Evolutionary conservation across 805 yeast genomes (phyloP), one percentile per base, ranked within the genome.

Genomic region (Teunomyces aglyptinius): DNA sequence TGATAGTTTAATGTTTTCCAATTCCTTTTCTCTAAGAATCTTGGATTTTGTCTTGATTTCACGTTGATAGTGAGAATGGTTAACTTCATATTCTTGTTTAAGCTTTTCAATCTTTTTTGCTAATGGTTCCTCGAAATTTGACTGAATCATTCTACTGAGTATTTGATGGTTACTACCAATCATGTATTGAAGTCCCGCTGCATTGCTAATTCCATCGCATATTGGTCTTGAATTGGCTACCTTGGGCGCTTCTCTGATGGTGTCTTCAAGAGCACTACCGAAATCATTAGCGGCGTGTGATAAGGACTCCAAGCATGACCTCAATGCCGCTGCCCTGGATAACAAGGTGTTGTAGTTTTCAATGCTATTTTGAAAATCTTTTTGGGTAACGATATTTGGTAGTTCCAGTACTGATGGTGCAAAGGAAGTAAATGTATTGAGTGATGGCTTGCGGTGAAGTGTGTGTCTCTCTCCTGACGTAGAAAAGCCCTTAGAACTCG

Each of bases 101-200:
- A 85, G 80, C 11, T 64, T 63, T 5, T 63, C 68, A 12, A 80
- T 68, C 32, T 77, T 77, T 4, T 65, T 60, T 11, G 54, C 51
- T 29, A 86, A 65, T 0, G 89, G 87, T 12, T 62, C 68, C 45
- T 76, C 81, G 55, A 89, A 80, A 28, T 76, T 71, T n/a, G 71
- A 58, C n/a, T 68, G 64, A 1, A 89, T 61, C 39, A 82, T 65
- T 44, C 81, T 70, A 12, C 89, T 76, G 53, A 89, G 70, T 11
- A 89, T 80, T 50, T 82, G 83, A 50, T 86, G 85, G 59, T 88
- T 94, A 60, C 87, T 88, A 0, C 92, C 82, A 15, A 87, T 77
- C 36, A 89, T 71, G 57, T 80, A 82, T 54, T 87, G 91, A 45
- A 89, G 68, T 0, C 96, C 96, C 35, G 89, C 84, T 2, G 91